Evolutionary conservation across 148 eudicot species (phyloP).

Genomic region (Chenopodium berlandieri): DNA sequence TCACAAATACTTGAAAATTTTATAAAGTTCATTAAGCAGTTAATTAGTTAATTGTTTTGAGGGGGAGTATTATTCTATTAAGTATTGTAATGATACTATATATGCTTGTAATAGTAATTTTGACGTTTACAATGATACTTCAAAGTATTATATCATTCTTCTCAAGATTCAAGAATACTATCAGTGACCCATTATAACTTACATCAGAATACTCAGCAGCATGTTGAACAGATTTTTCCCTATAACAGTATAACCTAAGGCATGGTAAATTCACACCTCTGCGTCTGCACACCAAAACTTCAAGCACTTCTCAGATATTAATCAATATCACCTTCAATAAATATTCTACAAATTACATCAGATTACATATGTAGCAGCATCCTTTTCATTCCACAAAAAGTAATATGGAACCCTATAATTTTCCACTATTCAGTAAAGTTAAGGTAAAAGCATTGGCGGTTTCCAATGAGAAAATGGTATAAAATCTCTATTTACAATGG

Average conservation of each 20-base stretch:
- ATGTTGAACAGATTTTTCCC: not conserved
- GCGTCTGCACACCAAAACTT: not conserved
- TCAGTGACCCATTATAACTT: too few species aligned
- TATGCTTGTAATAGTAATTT: too few species aligned
- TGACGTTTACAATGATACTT: too few species aligned
- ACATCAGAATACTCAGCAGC: not conserved
- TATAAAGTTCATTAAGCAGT: too few species aligned
- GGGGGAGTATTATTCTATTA: too few species aligned
- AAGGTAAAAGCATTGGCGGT: conserved; percentile 87
- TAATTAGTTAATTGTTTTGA: too few species aligned
- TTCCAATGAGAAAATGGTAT: conserved; percentile 71
- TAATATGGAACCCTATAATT: not conserved
- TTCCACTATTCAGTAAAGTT: conserved; percentile 7
- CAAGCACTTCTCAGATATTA: not conserved
- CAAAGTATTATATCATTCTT: too few species aligned
- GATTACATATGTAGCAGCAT: not conserved
- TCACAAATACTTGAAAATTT: too few species aligned
- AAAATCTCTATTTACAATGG: conserved; percentile 69
- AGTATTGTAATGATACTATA: too few species aligned
- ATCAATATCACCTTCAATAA: not conserved
- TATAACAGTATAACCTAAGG: not conserved
- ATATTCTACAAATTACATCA: conserved; percentile 2
- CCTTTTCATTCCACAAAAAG: not conserved
- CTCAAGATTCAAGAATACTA: too few species aligned
- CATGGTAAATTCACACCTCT: not conserved